These are phyloP conservation scores for Rhododendron molle DNA, from an alignment of 148 eudicot genomes.

Conservation along the genomic window DNA sequence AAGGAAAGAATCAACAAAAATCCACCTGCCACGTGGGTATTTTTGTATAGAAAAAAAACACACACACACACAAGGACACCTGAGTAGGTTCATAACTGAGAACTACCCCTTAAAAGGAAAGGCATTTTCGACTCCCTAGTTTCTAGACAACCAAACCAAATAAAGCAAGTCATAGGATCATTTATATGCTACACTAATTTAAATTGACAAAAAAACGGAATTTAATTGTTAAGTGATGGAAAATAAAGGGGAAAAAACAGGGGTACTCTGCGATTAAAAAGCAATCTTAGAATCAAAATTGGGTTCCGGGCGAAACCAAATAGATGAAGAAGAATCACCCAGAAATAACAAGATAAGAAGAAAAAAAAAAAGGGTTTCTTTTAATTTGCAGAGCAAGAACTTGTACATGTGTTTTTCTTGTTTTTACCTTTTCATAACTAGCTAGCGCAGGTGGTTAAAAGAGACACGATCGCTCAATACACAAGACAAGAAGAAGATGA, in stretches of 20 bases:
- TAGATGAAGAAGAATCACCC: neutral
- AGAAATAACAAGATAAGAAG: neutral
- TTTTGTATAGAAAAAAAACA: no score
- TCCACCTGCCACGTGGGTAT: neutral
- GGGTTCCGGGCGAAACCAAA: neutral
- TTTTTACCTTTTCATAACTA: constrained; percentile 18
- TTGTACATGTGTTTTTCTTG: neutral
- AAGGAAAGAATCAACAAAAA: neutral
- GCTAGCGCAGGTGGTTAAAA: neutral
- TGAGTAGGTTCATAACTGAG: neutral
- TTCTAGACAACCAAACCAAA: neutral
- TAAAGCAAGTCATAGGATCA: neutral
- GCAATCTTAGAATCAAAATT: neutral
- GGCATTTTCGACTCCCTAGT: neutral
- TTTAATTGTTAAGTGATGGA: no score
- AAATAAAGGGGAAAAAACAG: neutral
- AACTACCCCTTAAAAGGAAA: neutral
- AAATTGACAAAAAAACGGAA: neutral
- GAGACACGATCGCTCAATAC: constrained; percentile 1
- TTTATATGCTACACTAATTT: neutral
- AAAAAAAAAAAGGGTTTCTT: neutral
- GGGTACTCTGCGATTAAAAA: neutral
- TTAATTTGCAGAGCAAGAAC: neutral
- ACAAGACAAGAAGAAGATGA: neutral
- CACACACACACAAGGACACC: neutral